Conservation (phyloP, 1,284 basidiomycete genomes). For the Cryptococcus sp. region DNA sequence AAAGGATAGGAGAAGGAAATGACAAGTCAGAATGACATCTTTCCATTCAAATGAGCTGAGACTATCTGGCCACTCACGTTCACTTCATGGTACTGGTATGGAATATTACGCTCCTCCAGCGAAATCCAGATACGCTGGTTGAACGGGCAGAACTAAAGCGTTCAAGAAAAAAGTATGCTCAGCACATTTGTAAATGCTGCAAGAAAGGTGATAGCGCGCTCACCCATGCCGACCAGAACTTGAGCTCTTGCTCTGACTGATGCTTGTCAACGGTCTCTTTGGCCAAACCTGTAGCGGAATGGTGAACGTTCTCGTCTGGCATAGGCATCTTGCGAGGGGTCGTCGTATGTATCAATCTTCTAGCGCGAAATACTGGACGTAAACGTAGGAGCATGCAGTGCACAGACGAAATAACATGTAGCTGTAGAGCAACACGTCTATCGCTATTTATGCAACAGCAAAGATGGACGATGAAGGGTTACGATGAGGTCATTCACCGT, state of each 20-base stretch:
- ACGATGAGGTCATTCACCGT: no score
- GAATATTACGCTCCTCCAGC: constrained; percentile 26
- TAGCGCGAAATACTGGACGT: no score
- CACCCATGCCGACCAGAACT: constrained; percentile 27
- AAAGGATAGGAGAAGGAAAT: no score
- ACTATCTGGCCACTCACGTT: constrained; percentile 19
- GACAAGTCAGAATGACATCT: no score
- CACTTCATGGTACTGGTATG: constrained; percentile 26
- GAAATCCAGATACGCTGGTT: constrained; percentile 31
- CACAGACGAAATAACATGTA: no score
- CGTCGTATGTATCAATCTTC: no score
- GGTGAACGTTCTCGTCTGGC: constrained; percentile 22
- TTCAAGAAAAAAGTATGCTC: neutral
- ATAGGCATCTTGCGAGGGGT: constrained; percentile 8
- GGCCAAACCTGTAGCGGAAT: constrained; percentile 21
- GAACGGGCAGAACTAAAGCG: constrained; percentile 24
- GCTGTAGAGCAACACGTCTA: no score
- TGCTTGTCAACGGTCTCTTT: constrained; percentile 21
- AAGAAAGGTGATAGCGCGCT: neutral
- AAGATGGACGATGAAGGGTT: no score
- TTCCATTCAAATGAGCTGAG: neutral
- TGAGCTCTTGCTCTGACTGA: constrained; percentile 17
- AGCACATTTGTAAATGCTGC: neutral
- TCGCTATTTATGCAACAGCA: no score
- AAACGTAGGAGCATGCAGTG: no score